These are phyloP conservation scores for Sporothrix pseudoabietina DNA, from an alignment of 2,329 filamentous ascomycete species.

Conservation along the genomic window DNA sequence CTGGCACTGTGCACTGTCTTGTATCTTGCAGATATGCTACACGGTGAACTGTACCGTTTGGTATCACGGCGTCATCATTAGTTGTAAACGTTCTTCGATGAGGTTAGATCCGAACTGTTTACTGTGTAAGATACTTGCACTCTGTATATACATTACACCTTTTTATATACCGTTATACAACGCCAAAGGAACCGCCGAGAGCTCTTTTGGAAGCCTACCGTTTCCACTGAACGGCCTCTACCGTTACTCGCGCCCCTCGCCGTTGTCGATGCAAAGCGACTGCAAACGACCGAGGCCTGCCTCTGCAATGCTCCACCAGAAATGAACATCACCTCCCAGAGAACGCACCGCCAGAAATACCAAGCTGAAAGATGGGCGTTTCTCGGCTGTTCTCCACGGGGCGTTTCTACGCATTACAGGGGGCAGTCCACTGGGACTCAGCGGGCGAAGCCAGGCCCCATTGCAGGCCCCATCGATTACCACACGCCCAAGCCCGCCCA, in stretches of 20 bases:
- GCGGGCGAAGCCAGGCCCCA: background rate
- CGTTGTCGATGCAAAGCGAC: background rate
- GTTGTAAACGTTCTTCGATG: background rate
- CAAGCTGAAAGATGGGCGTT: conserved; percentile 31
- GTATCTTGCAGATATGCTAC: background rate
- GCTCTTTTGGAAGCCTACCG: background rate
- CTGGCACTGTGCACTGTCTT: background rate
- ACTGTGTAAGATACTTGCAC: too few species aligned
- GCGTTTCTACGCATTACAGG: background rate
- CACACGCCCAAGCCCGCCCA: background rate
- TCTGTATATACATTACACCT: too few species aligned
- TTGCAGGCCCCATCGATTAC: background rate
- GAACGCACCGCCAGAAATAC: background rate
- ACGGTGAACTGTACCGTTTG: background rate
- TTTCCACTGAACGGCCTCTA: background rate
- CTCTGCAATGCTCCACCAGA: background rate
- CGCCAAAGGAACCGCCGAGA: too few species aligned
- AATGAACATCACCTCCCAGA: background rate
- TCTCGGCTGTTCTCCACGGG: conserved; percentile 28
- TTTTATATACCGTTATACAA: too few species aligned
- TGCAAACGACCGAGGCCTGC: background rate
- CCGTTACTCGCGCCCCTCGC: too few species aligned
- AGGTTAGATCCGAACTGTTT: too few species aligned
- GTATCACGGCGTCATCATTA: background rate
- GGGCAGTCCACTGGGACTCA: background rate